phyloP scores from a whole-genome alignment of 2,329 filamentous ascomycete species.

The Elsinoe fawcettii region DNA sequence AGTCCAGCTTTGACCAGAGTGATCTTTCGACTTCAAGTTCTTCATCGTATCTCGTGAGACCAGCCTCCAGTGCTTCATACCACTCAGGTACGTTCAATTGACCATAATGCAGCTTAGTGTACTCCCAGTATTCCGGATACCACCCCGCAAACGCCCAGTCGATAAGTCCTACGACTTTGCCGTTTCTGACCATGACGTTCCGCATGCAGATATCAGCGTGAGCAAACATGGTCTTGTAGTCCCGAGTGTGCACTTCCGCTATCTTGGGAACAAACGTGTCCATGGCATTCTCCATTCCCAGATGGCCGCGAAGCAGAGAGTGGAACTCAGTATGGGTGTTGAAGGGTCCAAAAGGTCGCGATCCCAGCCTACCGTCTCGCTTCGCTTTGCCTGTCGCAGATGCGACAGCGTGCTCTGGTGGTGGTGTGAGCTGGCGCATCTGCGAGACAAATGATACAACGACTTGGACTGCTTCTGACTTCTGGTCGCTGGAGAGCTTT shows the following conservation, averaged over 20 bases:
- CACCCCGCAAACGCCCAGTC: slow-evolving; percentile 12
- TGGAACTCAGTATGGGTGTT: not conserved
- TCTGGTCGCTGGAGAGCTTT: not conserved
- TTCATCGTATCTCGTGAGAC: not conserved
- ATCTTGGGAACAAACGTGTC: not conserved
- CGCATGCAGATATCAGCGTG: not conserved
- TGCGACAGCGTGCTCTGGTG: not conserved
- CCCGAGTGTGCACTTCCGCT: not conserved
- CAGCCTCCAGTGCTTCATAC: not conserved
- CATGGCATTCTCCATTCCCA: not conserved
- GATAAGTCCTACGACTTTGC: not conserved
- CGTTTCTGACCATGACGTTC: not conserved
- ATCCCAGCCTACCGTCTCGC: not conserved
- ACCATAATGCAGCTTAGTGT: not conserved
- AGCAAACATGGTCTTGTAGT: not conserved
- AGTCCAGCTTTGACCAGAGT: not conserved
- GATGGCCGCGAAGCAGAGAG: not conserved
- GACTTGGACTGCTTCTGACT: not conserved
- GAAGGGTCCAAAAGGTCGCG: not conserved
- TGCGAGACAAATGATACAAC: not conserved
- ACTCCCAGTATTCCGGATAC: slow-evolving; percentile 16
- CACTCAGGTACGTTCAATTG: not conserved
- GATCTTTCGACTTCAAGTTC: not conserved
- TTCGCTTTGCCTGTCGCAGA: not conserved
- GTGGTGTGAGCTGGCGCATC: not conserved